phyloP scores from a whole-genome alignment of 208 protist species.

The Acanthamoeba castellanii region DNA sequence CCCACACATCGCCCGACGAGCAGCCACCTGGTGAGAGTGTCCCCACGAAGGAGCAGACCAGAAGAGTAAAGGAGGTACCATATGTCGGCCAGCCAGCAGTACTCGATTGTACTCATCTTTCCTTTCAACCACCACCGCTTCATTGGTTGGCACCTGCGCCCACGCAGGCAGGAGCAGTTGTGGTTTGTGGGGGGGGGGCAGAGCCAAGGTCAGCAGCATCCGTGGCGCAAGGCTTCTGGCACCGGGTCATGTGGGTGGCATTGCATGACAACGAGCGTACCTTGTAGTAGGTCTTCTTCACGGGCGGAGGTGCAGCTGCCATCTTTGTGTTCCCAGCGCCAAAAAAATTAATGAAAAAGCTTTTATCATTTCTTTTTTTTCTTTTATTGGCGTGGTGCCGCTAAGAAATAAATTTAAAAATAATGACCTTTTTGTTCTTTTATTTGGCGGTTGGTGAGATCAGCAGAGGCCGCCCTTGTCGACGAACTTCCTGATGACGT shows the following conservation, averaged over 20 bases:
- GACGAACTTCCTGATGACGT: neutral
- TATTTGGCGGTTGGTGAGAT: too few species aligned
- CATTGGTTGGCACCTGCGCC: neutral
- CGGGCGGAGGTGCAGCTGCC: neutral
- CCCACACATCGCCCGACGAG: neutral
- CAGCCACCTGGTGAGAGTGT: neutral
- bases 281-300: slow-evolving; percentile 44
- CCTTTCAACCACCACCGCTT: slow-evolving; percentile 12
- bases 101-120: neutral
- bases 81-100: neutral
- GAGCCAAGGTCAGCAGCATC: too few species aligned
- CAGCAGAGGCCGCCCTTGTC: slow-evolving; percentile 10
- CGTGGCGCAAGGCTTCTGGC: too few species aligned
- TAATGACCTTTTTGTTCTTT: too few species aligned
- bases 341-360: neutral
- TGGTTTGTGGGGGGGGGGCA: too few species aligned
- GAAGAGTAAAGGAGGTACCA: neutral
- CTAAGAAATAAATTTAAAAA: too few species aligned
- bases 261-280: neutral
- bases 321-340: neutral
- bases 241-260: too few species aligned
- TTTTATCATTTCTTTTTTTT: neutral
- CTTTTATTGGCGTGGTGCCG: too few species aligned
- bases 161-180: neutral
- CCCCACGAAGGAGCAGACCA: neutral